Percentiles rank a stretch among this genome's conserved stretches.
These are phyloP conservation scores for Suillus subaureus DNA, from an alignment of 768 basidiomycete genomes.

Conservation along the genomic window DNA sequence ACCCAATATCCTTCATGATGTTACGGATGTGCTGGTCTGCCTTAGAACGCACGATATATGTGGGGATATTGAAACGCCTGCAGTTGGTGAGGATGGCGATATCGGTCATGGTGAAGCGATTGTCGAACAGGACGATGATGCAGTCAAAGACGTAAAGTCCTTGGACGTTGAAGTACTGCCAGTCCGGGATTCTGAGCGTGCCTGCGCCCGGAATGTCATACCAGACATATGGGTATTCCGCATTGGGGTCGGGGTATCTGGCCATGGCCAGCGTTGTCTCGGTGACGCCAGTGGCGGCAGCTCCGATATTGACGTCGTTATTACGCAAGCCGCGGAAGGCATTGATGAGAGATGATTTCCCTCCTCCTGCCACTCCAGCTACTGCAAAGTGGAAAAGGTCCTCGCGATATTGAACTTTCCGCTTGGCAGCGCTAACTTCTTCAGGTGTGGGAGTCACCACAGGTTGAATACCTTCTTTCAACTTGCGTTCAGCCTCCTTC, in stretches of 20 bases:
- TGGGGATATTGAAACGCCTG: conserved; percentile 33
- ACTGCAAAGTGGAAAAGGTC: conserved; percentile 35
- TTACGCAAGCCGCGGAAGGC: conserved; percentile 34
- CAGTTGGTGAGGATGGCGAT: conserved; percentile 35
- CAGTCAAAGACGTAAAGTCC: conserved; percentile 40
- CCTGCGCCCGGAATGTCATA: conserved; percentile 41
- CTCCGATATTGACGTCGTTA: conserved; percentile 16
- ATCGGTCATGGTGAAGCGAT: conserved; percentile 37
- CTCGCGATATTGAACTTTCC: conserved; percentile 23
- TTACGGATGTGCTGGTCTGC: conserved; percentile 35
- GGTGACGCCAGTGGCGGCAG: conserved; percentile 31
- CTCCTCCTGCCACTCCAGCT: conserved; percentile 36
- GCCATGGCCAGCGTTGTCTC: conserved; percentile 32
- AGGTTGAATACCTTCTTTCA: conserved; percentile 30
- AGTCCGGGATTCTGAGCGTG: conserved; percentile 33
- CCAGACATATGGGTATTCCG: conserved; percentile 30
- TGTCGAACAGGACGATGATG: conserved; percentile 35
- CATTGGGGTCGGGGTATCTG: conserved; percentile 29
- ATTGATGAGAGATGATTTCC: conserved; percentile 40
- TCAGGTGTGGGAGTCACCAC: conserved; percentile 23
- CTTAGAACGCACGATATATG: conserved; percentile 39
- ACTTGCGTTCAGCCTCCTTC: conserved; percentile 19
- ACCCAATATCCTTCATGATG: conserved; percentile 29
- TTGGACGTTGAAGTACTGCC: conserved; percentile 39
- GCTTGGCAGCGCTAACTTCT: conserved; percentile 23